Evolutionary conservation across 306 rosid species (phyloP), one percentile per base, ranked within the genome.

Genomic region (Psophocarpus tetragonolobus): DNA sequence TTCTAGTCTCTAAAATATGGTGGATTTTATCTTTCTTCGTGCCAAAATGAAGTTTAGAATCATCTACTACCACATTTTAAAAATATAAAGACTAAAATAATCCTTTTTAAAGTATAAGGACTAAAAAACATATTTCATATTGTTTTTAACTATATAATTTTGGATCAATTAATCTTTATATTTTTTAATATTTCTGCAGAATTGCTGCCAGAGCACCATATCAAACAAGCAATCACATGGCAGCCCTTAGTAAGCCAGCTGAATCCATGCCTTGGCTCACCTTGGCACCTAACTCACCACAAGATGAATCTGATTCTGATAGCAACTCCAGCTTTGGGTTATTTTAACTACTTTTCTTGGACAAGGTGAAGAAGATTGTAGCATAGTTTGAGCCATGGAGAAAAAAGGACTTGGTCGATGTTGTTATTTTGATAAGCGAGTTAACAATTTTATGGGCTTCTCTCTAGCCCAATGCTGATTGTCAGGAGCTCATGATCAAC

Each of bases 201-300:
- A 77, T 90, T 81, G 81, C 84, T 35, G 84, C 84, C 1, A 84
- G 68, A 60, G 79, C 87, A 71, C 97, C 98, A 17, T 92, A 94
- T 80, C 95, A 84, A 78, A 77, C 71, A 60, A 29, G 68, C 85
- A 82, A 48, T 65, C 77, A 76, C 18, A 56, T 61, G 26, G 17
- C 14, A 42, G 27, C 9, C 30, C 35, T 44, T 24, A 5, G 51
- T 15, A 88, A 91, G 84, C 61, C 82, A 36, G 62, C 51, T 17
- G 87, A 83, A 65, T 47, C 77, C 36, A 83, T 76, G 78, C 10
- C 91, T 18, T 92, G 98, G 97, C 90, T 94, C 15, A 87, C 88
- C 23, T 81, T 94, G 90, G 87, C 92, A 33, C 88, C 93, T 7
- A 84, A 83, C 47, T 62, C 85, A 5, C 83, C 83, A 3, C 83